Evolutionary conservation across 306 rosid species (phyloP), one percentile per base, ranked within the genome.

Genomic region (Rosa lucieae): DNA sequence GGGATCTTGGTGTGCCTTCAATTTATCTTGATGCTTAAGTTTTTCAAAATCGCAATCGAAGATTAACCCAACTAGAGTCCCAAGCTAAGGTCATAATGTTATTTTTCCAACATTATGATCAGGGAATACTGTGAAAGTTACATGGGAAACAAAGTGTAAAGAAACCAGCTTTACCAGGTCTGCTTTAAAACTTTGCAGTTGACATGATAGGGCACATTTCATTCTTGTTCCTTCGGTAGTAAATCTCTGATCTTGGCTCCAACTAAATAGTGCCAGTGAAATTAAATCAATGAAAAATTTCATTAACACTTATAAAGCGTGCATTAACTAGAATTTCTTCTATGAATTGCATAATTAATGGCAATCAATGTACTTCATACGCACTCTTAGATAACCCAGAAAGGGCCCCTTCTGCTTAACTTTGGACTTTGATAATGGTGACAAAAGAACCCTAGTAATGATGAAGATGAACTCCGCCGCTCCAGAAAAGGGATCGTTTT

Each of bases 381-480:
- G 52, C 39, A 77, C 39, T 39, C 47, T 11, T 65, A 23, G 29
- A 26, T 70, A 17, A 69, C 44, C 70, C 59, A 15, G 20, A 61
- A 79, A 70, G 86, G 89, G 82, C 21, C 86, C 84, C 84, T 15
- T 85, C 32, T 56, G 26, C 67, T 73, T 55, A 69, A 70, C 88
- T 86, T 86, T 87, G 70, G 85, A 56, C 76, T 85, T 79, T 52
- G 90, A 79, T 85, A 87, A 73, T 86, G 94, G 93, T 83, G 88
- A 84, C 84, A 94, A 86, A 79, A 78, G 80, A 76, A 77, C 77
- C 85, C 78, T 13, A 52, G 90, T 76, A 86, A 94, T 92, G 89
- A 94, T 92, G 95, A 86, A 87, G 88, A 94, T 92, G 95, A 87
- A 87, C 81, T 74, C 74, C 56, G 92, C 98, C 88, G 91, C 90